Evolutionary conservation across 1,284 basidiomycete genomes (phyloP).

Genomic region (Cryptococcus hybrid): DNA sequence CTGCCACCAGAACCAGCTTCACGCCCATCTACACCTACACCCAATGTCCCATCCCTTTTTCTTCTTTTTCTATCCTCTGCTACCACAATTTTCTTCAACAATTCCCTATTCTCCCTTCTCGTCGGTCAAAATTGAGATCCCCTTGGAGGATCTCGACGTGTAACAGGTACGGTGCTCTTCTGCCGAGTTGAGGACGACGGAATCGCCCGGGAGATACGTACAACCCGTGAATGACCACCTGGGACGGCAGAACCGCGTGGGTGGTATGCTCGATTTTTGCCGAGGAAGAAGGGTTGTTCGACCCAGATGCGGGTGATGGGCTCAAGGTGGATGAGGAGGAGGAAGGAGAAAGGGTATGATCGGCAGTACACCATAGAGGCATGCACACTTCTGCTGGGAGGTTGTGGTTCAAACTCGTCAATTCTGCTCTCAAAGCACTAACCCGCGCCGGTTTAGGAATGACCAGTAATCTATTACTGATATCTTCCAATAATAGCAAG

Average conservation of each 20-base stretch:
- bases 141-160: slow-evolving; percentile 88
- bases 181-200: slow-evolving; percentile 97
- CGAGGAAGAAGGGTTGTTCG: slow-evolving; percentile 56
- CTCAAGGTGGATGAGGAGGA: not conserved
- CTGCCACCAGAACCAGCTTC: no score
- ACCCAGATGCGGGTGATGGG: not conserved
- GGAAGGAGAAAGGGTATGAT: slow-evolving; percentile 34
- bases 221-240: slow-evolving; percentile 82
- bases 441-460: slow-evolving; percentile 93
- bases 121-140: slow-evolving; percentile 84
- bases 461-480: slow-evolving; percentile 86
- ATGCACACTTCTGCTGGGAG: slow-evolving; percentile 95
- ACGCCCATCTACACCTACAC: no score
- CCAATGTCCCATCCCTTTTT: not conserved
- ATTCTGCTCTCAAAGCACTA: slow-evolving; percentile 89
- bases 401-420: slow-evolving; percentile 94
- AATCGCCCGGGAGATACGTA: slow-evolving; percentile 94
- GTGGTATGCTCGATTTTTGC: slow-evolving; percentile 46
- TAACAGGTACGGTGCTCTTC: slow-evolving; percentile 88
- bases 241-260: no score
- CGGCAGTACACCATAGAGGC: slow-evolving; percentile 89
- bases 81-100: slow-evolving; percentile 75
- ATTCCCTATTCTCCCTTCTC: slow-evolving; percentile 64
- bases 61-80: slow-evolving; percentile 60
- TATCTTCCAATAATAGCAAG: slow-evolving; percentile 82